Evolutionary conservation across 768 basidiomycete species (phyloP).

Genomic region (Auricularia sp.): DNA sequence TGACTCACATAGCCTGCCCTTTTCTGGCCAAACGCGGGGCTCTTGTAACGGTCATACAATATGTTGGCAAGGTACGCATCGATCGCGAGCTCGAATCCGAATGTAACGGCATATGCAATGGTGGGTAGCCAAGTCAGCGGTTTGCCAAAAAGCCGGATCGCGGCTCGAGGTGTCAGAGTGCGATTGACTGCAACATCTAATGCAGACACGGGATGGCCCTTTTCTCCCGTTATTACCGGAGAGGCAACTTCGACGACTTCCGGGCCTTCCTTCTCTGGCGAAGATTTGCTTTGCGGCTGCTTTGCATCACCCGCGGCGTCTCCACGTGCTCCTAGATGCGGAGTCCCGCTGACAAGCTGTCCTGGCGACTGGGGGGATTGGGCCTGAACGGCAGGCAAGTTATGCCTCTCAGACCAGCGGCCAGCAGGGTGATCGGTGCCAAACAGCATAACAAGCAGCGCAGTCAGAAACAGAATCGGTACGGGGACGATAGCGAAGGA

Average conservation of each 20-base stretch:
- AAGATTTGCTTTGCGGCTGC: background rate
- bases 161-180: constrained; percentile 27
- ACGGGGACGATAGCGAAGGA: constrained; percentile 49
- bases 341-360: no score
- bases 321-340: background rate
- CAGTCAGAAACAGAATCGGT: constrained; percentile 38
- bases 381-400: constrained; percentile 22
- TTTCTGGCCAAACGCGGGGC: constrained; percentile 33
- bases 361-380: background rate
- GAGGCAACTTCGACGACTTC: constrained; percentile 13
- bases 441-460: constrained; percentile 31
- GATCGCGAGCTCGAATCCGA: constrained; percentile 49
- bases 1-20: constrained; percentile 38
- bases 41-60: constrained; percentile 30
- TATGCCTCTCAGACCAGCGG: constrained; percentile 40
- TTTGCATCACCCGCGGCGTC: background rate
- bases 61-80: constrained; percentile 44
- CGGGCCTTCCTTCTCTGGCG: constrained; percentile 21
- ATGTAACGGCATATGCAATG: constrained; percentile 44
- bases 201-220: constrained; percentile 20
- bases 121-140: constrained; percentile 48
- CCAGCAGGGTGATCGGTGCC: constrained; percentile 49
- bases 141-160: constrained; percentile 25
- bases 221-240: constrained; percentile 10
- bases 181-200: constrained; percentile 40